Evolutionary conservation across 164 flowering plant species (phyloP), one percentile per base, ranked within the genome.

Genomic region (Kingdonia uniflora): DNA sequence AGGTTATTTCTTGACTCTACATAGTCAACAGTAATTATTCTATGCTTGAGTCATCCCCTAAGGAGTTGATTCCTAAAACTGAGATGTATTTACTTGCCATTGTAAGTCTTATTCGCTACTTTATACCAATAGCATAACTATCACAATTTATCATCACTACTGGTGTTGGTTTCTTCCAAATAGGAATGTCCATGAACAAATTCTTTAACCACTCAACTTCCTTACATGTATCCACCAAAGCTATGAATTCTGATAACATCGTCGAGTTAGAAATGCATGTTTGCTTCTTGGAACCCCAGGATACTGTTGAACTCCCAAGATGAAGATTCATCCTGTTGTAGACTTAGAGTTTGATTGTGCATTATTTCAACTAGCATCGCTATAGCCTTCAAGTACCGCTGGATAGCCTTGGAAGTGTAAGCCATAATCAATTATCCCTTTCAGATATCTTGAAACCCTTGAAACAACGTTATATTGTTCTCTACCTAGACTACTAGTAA

Each of bases 21-120:
- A n/a, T n/a, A n/a, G n/a, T n/a, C n/a, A n/a, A n/a, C 37, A 6
- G 48, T 25, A 22, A 54, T 26, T 25, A 41, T 13, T 35, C 54
- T 21, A 33, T 19, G 4, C 14, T 54, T 22, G 35, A 14, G 48
- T 54, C 21, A 54, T 41, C 42, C 39, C n/a, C 38, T 54, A 4
- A 54, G 5, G 15, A 20, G n/a, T 21, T 54, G 37, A 15, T 42
- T 35, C 16, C 39, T 54, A 19, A 54, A 48, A 54, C 57, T 54
- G 3, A 42, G 16, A 15, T 54, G 57, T 54, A 17, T 54, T 14
- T 21, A 54, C 12, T 54, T 54, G 8, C 19, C 48, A 54, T 53
- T 53, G 17, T 39, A 53, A 17, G 46, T 53, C 22, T 39, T 53
- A 24, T 11, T 38, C 2, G 12, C 10, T 11, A 24, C 53, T 29